phyloP scores from a whole-genome alignment of 1,284 basidiomycete species.

The Retiboletus flavoniger region DNA sequence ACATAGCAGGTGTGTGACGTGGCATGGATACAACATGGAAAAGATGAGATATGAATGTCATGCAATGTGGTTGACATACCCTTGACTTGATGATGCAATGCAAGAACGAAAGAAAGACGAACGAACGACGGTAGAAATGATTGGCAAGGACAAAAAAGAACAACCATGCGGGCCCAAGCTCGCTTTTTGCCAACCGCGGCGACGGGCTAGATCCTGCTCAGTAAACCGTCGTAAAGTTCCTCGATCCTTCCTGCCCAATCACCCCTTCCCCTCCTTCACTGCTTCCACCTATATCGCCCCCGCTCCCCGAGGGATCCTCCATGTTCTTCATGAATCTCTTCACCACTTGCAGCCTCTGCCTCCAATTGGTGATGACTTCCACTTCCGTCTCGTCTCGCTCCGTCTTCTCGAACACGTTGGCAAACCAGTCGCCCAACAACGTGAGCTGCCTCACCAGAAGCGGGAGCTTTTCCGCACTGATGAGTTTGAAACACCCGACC shows the following conservation, averaged over 20 bases:
- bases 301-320: slow-evolving; percentile 21
- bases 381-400: slow-evolving; percentile 62
- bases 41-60: slow-evolving; percentile 5
- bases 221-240: slow-evolving; percentile 49
- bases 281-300: not conserved
- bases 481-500: slow-evolving; percentile 88
- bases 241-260: slow-evolving; percentile 46
- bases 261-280: slow-evolving; percentile 38
- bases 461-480: slow-evolving; percentile 82
- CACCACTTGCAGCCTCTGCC: slow-evolving; percentile 75
- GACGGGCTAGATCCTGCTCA: slow-evolving; percentile 14
- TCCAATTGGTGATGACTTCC: slow-evolving; percentile 91
- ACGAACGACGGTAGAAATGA: too few species aligned
- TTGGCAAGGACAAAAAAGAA: not conserved
- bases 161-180: not conserved
- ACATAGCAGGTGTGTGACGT: slow-evolving; percentile 2
- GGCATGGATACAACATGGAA: slow-evolving; percentile 19
- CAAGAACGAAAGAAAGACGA: slow-evolving; percentile 3
- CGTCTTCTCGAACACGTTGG: slow-evolving; percentile 78
- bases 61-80: slow-evolving; percentile 12
- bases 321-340: slow-evolving; percentile 52
- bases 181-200: slow-evolving; percentile 3
- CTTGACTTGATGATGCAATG: slow-evolving; percentile 12
- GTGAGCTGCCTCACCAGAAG: slow-evolving; percentile 83
- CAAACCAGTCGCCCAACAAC: slow-evolving; percentile 85